phyloP scores from a whole-genome alignment of 495 filamentous ascomycete species.

The Ramalina peruviana region DNA sequence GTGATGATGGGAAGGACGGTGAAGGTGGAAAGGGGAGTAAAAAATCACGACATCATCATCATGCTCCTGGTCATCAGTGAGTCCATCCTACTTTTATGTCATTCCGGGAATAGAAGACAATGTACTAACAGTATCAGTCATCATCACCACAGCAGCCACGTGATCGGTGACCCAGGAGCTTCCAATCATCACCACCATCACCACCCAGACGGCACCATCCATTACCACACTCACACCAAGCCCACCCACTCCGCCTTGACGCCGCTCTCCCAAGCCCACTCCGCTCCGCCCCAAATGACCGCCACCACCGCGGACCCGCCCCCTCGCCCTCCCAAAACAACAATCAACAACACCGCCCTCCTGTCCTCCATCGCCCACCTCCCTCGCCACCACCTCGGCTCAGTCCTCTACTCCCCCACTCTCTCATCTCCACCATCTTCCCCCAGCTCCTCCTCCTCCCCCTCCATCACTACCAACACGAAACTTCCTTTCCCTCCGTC shows the following conservation, averaged over 20 bases:
- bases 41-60: slow-evolving; percentile 43
- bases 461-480: slow-evolving; percentile 17
- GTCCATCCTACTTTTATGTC: background rate
- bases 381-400: slow-evolving; percentile 74
- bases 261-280: slow-evolving; percentile 8
- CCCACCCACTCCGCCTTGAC: slow-evolving; percentile 5
- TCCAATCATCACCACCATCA: slow-evolving; percentile 40
- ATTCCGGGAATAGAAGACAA: background rate
- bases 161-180: slow-evolving; percentile 28
- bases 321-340: slow-evolving; percentile 46
- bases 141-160: slow-evolving; percentile 50
- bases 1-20: slow-evolving; percentile 41
- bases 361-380: slow-evolving; percentile 53
- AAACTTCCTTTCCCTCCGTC: slow-evolving; percentile 43
- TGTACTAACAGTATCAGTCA: slow-evolving; percentile 36
- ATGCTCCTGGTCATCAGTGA: slow-evolving; percentile 52
- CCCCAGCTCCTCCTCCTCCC: background rate
- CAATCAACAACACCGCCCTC: slow-evolving; percentile 50
- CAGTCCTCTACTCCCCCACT: slow-evolving; percentile 41
- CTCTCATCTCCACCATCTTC: slow-evolving; percentile 7
- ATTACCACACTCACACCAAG: slow-evolving; percentile 33
- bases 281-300: slow-evolving; percentile 12
- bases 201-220: slow-evolving; percentile 26
- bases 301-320: slow-evolving; percentile 16
- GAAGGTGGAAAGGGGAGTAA: slow-evolving; percentile 40